Percentiles rank a stretch among this genome's conserved stretches.
phyloP scores from a whole-genome alignment of 306 rosid species.

The Gleditsia sinensis region DNA sequence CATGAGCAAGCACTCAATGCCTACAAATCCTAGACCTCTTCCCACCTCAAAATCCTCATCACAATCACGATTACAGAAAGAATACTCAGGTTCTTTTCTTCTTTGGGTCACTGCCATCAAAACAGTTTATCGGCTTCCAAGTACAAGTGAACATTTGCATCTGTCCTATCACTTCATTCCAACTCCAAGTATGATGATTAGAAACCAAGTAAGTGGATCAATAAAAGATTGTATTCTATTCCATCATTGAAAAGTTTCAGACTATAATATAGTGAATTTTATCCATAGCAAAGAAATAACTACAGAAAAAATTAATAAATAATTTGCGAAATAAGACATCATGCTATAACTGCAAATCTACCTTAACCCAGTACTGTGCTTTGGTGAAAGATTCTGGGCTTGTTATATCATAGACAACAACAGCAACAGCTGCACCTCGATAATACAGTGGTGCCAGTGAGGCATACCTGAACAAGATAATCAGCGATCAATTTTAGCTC shows the following conservation, averaged over 20 bases:
- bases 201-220: not conserved
- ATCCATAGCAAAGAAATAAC: conserved; percentile 17
- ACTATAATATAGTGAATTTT: not conserved
- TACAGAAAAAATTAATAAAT: not conserved
- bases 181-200: not conserved
- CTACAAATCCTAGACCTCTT: conserved; percentile 4
- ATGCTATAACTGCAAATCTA: conserved; percentile 36
- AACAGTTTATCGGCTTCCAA: not conserved
- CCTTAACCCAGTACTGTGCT: conserved; percentile 99
- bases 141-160: not conserved
- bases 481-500: conserved; percentile 21
- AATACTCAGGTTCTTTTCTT: conserved; percentile 10
- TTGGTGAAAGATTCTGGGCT: conserved; percentile 89
- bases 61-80: conserved; percentile 14
- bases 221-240: not conserved
- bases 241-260: conserved; percentile 7
- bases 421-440: conserved; percentile 96
- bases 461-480: conserved; percentile 72
- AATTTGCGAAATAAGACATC: conserved; percentile 23
- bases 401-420: conserved; percentile 94
- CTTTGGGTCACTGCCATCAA: conserved; percentile 2
- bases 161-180: not conserved
- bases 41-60: not conserved
- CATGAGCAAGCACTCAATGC: not conserved
- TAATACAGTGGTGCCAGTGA: conserved; percentile 97